Evolutionary conservation across 2,329 filamentous ascomycete genomes (phyloP), one percentile per base, ranked within the genome.

Genomic region (Ceratocystis cacaofunesta): DNA sequence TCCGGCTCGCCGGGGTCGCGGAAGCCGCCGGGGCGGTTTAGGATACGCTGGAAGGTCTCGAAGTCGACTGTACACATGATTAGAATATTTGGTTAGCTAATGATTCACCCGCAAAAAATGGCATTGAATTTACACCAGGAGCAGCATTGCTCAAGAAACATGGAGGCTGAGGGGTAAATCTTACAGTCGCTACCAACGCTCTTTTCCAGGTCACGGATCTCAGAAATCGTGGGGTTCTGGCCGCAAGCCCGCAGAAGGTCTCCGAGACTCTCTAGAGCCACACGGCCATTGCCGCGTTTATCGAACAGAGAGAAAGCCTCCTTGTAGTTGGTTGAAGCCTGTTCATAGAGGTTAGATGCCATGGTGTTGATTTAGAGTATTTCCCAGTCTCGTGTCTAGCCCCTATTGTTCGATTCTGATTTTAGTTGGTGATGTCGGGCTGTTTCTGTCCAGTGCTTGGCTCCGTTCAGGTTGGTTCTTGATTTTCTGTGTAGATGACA

Each of bases 291-390:
- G 75, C 94, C 94, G 77, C 94, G 92, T 86, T 96, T 97, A 83
- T 99, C 94, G 82, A 97, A 99, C 76, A 99, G 89, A 73, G 92
- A 92, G 79, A 99, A 99, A 71, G 94, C 94, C 87, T 99, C 94
- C 83, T 97, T 97, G 90, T 97, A 99, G 87, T 99, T 97, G 80
- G 92, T 97, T 68, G 83, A 86, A 76, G 84, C 84, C 84, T 87
- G 83, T 68, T 81, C 79, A 71, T 74, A 78, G 68, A 78, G 73
- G 74, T 82, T 81, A 81, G 80, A 78, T 72, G 60, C 50, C 66
- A 65, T 67, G 22, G 17, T 44, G 19, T 7, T 22, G 25, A 15
- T 65, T 61, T 28, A 28, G 48, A 46, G 10, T 41, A 25, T 61
- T 32, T 48, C 19, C 25, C 12, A 28, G 8, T n/a, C 17, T 61